A percentile compares a stretch with the other conserved stretches of the same genome.
These are phyloP conservation scores for Royoungia palumana DNA, from an alignment of 768 basidiomycete species.

Conservation along the genomic window DNA sequence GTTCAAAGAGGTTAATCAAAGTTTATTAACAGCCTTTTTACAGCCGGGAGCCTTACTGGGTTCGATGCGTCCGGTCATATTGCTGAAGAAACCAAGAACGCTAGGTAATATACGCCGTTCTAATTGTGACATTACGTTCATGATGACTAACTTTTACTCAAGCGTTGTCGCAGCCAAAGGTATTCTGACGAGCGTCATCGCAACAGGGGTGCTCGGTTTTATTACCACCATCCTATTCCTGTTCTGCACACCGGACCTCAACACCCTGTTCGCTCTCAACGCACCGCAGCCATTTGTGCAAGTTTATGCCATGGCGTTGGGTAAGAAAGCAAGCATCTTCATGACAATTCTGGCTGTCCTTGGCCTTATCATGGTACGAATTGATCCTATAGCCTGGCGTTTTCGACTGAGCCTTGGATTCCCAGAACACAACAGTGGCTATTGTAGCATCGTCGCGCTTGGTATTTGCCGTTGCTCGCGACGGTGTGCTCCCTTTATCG, in stretches of 20 bases:
- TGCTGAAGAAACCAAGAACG: constrained; percentile 86
- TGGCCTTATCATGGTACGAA: constrained; percentile 77
- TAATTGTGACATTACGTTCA: not conserved
- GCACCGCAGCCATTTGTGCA: constrained; percentile 93
- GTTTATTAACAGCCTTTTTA: constrained; percentile 73
- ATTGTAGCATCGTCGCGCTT: constrained; percentile 88
- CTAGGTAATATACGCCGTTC: constrained; percentile 40
- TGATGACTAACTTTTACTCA: constrained; percentile 1
- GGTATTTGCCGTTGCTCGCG: constrained; percentile 91
- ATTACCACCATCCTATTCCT: constrained; percentile 75
- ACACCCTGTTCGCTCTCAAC: constrained; percentile 67
- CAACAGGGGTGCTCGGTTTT: constrained; percentile 80
- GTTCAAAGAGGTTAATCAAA: not conserved
- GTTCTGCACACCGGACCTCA: constrained; percentile 79
- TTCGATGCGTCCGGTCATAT: constrained; percentile 90
- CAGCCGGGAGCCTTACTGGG: constrained; percentile 84
- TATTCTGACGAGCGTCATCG: constrained; percentile 72
- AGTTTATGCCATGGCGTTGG: constrained; percentile 80
- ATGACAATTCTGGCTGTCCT: constrained; percentile 84
- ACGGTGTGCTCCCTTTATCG: constrained; percentile 84
- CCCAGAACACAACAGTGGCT: constrained; percentile 79
- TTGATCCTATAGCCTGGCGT: not conserved
- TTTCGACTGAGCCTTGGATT: not conserved
- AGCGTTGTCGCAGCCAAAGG: constrained; percentile 81
- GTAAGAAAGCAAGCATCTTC: constrained; percentile 73